phyloP scores from a whole-genome alignment of 2,329 filamentous ascomycete species.

The Chaetomiaceae sp. region DNA sequence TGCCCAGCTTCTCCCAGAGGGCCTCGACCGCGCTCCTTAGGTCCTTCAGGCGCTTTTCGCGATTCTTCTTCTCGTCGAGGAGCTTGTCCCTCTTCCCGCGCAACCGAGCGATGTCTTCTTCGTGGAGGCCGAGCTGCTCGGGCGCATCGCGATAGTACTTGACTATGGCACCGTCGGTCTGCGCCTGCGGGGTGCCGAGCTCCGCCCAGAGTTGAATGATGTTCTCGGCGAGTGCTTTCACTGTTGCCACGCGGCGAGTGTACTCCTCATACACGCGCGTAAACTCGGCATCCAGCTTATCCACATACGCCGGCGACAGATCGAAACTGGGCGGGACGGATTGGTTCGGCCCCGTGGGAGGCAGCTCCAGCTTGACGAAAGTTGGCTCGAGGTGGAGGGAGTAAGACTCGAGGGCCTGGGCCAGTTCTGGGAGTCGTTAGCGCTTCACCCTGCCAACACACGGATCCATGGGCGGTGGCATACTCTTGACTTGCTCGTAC shows the following conservation, averaged over 20 bases:
- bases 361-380: conserved; percentile 80
- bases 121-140: conserved; percentile 88
- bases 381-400: conserved; percentile 89
- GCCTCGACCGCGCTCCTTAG: conserved; percentile 73
- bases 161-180: conserved; percentile 83
- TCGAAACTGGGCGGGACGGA: conserved; percentile 81
- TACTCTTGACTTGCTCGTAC: conserved; percentile 93
- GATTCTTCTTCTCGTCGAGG: conserved; percentile 74
- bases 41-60: conserved; percentile 48
- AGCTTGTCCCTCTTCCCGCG: conserved; percentile 74
- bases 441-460: conserved; percentile 10
- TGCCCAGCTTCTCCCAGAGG: conserved; percentile 82
- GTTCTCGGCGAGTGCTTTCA: conserved; percentile 71
- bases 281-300: conserved; percentile 84
- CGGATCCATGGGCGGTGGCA: conserved; percentile 28
- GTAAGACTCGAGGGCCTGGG: conserved; percentile 89
- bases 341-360: conserved; percentile 73
- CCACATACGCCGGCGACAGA: conserved; percentile 84
- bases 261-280: conserved; percentile 96
- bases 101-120: conserved; percentile 74
- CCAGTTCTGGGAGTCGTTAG: conserved; percentile 62
- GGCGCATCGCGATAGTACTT: conserved; percentile 86
- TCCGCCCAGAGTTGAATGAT: conserved; percentile 96
- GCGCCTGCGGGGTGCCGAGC: conserved; percentile 86
- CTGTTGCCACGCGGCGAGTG: conserved; percentile 70